phyloP scores from a whole-genome alignment of 1,284 basidiomycete species.

The Cystobasidium sp. region DNA sequence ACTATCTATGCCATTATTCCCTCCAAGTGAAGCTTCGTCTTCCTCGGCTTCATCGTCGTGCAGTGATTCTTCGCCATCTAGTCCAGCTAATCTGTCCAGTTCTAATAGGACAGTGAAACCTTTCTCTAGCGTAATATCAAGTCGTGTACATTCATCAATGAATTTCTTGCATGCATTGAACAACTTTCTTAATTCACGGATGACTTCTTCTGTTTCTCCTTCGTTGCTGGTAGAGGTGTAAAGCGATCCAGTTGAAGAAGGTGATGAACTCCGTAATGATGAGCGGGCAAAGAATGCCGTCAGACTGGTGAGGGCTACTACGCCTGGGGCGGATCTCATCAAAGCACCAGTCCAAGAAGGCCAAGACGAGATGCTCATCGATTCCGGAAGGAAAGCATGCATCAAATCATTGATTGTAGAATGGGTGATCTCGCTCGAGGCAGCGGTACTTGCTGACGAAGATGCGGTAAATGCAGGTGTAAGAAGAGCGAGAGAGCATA shows the following conservation, averaged over 20 bases:
- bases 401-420: constrained; percentile 2
- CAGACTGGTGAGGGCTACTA: constrained; percentile 15
- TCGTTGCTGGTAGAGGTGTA: neutral
- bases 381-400: neutral
- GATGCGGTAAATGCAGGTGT: constrained; percentile 4
- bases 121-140: constrained; percentile 31
- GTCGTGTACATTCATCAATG: constrained; percentile 26
- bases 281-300: constrained; percentile 9
- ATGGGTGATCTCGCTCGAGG: neutral
- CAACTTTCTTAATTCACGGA: constrained; percentile 1
- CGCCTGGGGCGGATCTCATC: constrained; percentile 8
- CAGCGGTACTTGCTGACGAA: neutral
- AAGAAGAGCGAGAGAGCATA: constrained; percentile 8
- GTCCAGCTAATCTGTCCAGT: neutral
- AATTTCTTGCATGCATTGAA: constrained; percentile 24
- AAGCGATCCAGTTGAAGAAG: neutral
- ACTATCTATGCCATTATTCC: neutral
- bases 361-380: neutral
- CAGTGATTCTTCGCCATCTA: neutral
- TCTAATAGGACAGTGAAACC: constrained; percentile 17
- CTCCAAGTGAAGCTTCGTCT: neutral
- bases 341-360: constrained; percentile 6
- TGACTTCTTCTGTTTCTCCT: neutral
- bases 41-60: neutral
- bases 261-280: neutral